Base-by-base conservation (phyloP, 495 filamentous ascomycete species). In the Neurospora cerealis region DNA sequence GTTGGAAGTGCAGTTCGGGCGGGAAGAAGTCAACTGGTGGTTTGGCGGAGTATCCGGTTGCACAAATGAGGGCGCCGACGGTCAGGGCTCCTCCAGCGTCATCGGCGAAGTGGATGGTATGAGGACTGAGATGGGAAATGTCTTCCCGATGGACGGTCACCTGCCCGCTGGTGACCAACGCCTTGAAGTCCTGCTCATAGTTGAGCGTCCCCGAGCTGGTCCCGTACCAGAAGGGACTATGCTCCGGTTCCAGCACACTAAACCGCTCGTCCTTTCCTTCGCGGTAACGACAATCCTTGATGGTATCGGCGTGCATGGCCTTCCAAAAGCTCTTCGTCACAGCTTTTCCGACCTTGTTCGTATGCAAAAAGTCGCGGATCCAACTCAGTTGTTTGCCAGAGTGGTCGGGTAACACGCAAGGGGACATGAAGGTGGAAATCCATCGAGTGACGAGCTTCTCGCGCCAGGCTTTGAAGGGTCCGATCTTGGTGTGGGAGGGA, bases 71-170 rank as follows among this genome's bases (percentile, higher is more conserved):
- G 17, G 87, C 86, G 70, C 91, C 91, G 0, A 88, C 85, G 4
- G 81, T 72, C 1, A 93, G 77, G 5, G 79, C 76, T 6, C 83
- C 77, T 6, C 83, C 81, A 5, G 86, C 87, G 32, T 85, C 83
- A 32, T 42, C 41, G 19, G 76, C 19, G 6, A 79, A 71, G 38
- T 79, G 78, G 37, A 95, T 81, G 5, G 81, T 85, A 10, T 84
- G 81, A 7, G 78, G 75, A 11, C 82, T 77, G 10, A 94, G 83
- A 21, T 83, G 82, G 5, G 84, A 81, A 32, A 95, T 85, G 73
- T 93, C 90, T 66, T 87, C 86, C 9, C 91, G 80, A 73, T 93
- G 85, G 2, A 94, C 85, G 10, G 85, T 82, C 34, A 93, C 86
- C 10, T 80, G 86, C 1, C 88, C 89, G 44, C 84, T 82, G 70